phyloP scores from a whole-genome alignment of 2,329 filamentous ascomycete genomes.

The Diaporthe vexans region DNA sequence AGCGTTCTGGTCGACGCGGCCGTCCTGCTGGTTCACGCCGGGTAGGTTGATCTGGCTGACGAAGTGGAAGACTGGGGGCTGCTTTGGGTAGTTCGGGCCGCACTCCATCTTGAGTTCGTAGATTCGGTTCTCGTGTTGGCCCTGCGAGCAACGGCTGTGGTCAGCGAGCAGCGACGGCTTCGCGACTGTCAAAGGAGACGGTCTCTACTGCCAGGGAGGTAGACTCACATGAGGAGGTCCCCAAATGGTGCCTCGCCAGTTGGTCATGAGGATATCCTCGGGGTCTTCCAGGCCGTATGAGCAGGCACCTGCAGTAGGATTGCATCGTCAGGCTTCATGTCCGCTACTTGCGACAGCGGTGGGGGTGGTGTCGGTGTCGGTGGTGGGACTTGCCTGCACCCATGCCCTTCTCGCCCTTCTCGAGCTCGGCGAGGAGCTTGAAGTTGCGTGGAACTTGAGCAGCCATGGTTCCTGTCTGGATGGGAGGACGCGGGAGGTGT shows the following conservation, averaged over 20 bases:
- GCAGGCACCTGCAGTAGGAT: constrained; percentile 80
- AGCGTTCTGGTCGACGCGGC: constrained; percentile 86
- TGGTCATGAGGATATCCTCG: constrained; percentile 95
- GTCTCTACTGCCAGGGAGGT: constrained; percentile 10
- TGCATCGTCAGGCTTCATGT: constrained; percentile 28
- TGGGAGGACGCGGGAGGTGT: neutral
- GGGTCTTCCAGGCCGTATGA: constrained; percentile 96
- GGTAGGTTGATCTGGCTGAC: constrained; percentile 97
- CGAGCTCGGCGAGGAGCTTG: constrained; percentile 94
- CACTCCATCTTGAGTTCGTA: constrained; percentile 99
- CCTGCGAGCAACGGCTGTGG: constrained; percentile 63
- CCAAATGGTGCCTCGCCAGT: constrained; percentile 98
- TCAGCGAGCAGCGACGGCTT: constrained; percentile 27
- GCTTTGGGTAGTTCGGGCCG: constrained; percentile 88
- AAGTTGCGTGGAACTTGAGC: constrained; percentile 91
- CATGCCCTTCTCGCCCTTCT: constrained; percentile 98
- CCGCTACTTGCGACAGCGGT: neutral
- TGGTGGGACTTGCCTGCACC: constrained; percentile 77
- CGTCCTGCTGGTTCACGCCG: constrained; percentile 85
- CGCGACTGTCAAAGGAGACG: constrained; percentile 37
- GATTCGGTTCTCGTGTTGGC: constrained; percentile 96
- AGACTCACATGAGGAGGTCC: constrained; percentile 87
- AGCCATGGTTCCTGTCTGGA: constrained; percentile 47
- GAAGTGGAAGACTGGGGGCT: constrained; percentile 91
- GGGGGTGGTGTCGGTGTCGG: neutral